Conservation (phyloP, 192 early-diverging fungal species). For the Coemansia sp. region DNA sequence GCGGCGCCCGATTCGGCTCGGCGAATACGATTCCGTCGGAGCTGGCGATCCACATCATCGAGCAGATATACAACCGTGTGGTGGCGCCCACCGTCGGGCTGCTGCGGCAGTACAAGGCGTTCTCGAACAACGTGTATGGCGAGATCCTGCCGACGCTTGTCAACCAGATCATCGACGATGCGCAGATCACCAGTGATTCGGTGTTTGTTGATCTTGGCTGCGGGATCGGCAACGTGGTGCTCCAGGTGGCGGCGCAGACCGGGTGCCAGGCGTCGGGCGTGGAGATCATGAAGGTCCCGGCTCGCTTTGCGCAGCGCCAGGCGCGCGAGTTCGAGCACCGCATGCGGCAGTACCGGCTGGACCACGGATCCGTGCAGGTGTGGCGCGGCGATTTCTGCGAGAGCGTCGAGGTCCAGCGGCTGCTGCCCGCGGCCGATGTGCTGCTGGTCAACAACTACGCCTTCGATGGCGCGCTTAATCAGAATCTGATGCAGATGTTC, state of each 20-base stretch:
- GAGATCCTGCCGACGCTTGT: conserved; percentile 87
- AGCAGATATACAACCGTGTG: conserved; percentile 86
- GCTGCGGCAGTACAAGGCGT: conserved; percentile 80
- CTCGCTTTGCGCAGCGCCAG: conserved; percentile 75
- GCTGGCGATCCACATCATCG: conserved; percentile 80
- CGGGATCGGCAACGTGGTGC: conserved; percentile 95
- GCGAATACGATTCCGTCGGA: conserved; percentile 54
- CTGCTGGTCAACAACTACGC: conserved; percentile 97
- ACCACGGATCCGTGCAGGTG: conserved; percentile 65
- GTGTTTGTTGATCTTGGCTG: conserved; percentile 93
- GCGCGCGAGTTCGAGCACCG: conserved; percentile 82
- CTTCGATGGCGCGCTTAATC: conserved; percentile 84
- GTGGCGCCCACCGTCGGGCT: conserved; percentile 75
- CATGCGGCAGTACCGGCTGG: conserved; percentile 68
- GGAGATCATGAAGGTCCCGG: conserved; percentile 89
- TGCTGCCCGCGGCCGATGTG: conserved; percentile 83
- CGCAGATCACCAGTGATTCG: conserved; percentile 62
- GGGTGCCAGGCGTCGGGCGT: conserved; percentile 83
- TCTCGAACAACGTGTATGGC: conserved; percentile 96
- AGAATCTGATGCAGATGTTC: conserved; percentile 78
- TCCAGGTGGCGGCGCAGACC: conserved; percentile 91
- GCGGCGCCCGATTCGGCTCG: conserved; percentile 24
- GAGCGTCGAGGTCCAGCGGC: conserved; percentile 61
- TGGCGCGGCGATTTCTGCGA: conserved; percentile 88
- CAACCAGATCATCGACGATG: conserved; percentile 76